phyloP scores from a whole-genome alignment of 257 asterid genomes.

The Nyctanthes arbortristis region DNA sequence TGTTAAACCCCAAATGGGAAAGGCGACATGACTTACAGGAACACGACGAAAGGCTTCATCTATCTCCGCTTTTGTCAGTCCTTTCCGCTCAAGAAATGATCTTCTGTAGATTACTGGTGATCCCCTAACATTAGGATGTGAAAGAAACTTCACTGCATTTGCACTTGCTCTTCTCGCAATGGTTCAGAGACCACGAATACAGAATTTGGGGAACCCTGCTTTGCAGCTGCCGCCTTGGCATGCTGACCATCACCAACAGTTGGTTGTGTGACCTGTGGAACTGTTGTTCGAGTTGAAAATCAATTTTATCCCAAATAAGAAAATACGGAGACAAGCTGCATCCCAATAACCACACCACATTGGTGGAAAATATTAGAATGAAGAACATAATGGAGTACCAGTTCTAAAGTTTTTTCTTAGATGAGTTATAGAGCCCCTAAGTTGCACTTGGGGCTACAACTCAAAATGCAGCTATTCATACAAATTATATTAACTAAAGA shows the following conservation, averaged over 20 bases:
- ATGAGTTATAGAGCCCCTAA: background rate
- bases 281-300: slow-evolving; percentile 38
- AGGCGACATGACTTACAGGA: slow-evolving; percentile 59
- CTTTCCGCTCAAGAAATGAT: slow-evolving; percentile 98
- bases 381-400: background rate
- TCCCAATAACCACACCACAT: background rate
- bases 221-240: slow-evolving; percentile 48
- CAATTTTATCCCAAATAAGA: slow-evolving; percentile 7
- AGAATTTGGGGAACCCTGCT: slow-evolving; percentile 67
- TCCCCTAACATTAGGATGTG: slow-evolving; percentile 95
- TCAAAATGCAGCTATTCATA: background rate
- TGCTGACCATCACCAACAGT: slow-evolving; percentile 32
- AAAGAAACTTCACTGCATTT: slow-evolving; percentile 94
- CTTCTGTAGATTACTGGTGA: slow-evolving; percentile 92
- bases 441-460: background rate
- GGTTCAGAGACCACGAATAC: slow-evolving; percentile 94
- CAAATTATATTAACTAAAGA: background rate
- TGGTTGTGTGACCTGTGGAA: slow-evolving; percentile 43
- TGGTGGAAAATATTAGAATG: background rate
- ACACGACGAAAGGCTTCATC: slow-evolving; percentile 97
- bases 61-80: slow-evolving; percentile 97
- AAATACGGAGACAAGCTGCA: background rate
- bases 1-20: slow-evolving; percentile 13
- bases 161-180: slow-evolving; percentile 91
- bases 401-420: no score